Evolutionary conservation across 495 filamentous ascomycete species (phyloP).

Genomic region (Emericellopsis terricola): DNA sequence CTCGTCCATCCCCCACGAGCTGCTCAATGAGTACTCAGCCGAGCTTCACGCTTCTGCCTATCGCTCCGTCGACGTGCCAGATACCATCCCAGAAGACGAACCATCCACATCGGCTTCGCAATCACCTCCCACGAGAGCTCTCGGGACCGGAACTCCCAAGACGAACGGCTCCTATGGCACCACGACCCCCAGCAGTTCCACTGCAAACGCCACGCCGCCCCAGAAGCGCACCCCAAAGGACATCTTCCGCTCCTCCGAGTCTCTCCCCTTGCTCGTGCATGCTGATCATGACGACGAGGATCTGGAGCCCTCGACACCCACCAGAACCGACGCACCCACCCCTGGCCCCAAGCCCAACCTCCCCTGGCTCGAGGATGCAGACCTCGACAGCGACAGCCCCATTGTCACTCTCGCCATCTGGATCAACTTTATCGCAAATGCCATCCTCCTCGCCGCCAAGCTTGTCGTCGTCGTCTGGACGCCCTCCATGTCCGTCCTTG

Average conservation of each 20-base stretch:
- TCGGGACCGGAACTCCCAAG: not conserved
- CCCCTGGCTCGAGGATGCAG: slow-evolving; percentile 35
- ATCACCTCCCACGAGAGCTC: slow-evolving; percentile 1
- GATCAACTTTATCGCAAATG: slow-evolving; percentile 72
- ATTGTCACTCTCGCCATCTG: slow-evolving; percentile 69
- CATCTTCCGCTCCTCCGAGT: slow-evolving; percentile 62
- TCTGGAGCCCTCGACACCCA: slow-evolving; percentile 7
- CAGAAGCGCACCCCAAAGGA: slow-evolving; percentile 59
- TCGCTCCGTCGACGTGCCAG: slow-evolving; percentile 29
- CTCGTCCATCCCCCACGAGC: slow-evolving; percentile 66
- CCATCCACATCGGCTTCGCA: not conserved
- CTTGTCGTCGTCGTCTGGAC: slow-evolving; percentile 62
- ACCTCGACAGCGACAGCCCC: slow-evolving; percentile 41
- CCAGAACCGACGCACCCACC: slow-evolving; percentile 7
- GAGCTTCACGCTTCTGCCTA: slow-evolving; percentile 21
- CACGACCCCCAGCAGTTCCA: slow-evolving; percentile 3
- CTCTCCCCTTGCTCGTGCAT: slow-evolving; percentile 38
- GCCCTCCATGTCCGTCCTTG: slow-evolving; percentile 72
- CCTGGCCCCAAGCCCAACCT: slow-evolving; percentile 23
- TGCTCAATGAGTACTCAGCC: slow-evolving; percentile 71
- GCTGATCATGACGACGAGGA: slow-evolving; percentile 15
- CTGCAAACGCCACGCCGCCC: slow-evolving; percentile 22
- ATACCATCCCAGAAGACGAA: slow-evolving; percentile 35
- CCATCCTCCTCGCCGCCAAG: slow-evolving; percentile 60
- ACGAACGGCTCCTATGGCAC: not conserved